Conservation (phyloP, 257 asterid genomes). For the Nyctanthes arbortristis region DNA sequence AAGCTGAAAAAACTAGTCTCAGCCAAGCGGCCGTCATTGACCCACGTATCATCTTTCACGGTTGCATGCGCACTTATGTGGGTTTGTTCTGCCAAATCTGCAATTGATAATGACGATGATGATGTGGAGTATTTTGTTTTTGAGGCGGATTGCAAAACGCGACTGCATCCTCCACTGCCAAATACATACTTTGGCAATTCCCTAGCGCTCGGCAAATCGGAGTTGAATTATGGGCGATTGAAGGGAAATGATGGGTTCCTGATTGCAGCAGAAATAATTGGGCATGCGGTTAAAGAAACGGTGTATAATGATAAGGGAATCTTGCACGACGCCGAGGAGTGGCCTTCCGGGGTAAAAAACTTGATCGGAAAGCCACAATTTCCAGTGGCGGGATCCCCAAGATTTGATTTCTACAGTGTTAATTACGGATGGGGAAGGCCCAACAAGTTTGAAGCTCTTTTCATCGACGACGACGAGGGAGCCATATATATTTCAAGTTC, state of each 20-base stretch:
- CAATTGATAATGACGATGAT: no score
- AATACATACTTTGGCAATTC: constrained; percentile 51
- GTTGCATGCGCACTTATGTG: no score
- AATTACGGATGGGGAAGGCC: constrained; percentile 40
- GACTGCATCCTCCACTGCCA: no score
- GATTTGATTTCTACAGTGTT: constrained; percentile 19
- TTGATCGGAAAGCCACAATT: constrained; percentile 1
- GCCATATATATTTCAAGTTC: constrained; percentile 10
- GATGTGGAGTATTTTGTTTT: no score
- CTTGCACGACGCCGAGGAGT: constrained; percentile 21
- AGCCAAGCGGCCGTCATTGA: no score
- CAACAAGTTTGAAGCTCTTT: constrained; percentile 21
- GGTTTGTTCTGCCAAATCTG: no score
- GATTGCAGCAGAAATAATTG: constrained; percentile 19
- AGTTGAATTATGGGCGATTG: constrained; percentile 16
- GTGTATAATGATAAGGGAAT: constrained; percentile 25
- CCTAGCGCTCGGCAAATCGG: constrained; percentile 1
- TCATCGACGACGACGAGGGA: constrained; percentile 12
- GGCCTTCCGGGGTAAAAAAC: constrained; percentile 8
- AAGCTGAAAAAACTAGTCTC: no score
- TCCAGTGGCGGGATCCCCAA: constrained; percentile 2
- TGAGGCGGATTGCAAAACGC: no score
- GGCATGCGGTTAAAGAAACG: constrained; percentile 17
- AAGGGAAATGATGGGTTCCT: constrained; percentile 31
- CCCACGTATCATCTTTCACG: no score